Conservation (phyloP, 805 yeast species). For the Middelhovenomyces tepae region DNA sequence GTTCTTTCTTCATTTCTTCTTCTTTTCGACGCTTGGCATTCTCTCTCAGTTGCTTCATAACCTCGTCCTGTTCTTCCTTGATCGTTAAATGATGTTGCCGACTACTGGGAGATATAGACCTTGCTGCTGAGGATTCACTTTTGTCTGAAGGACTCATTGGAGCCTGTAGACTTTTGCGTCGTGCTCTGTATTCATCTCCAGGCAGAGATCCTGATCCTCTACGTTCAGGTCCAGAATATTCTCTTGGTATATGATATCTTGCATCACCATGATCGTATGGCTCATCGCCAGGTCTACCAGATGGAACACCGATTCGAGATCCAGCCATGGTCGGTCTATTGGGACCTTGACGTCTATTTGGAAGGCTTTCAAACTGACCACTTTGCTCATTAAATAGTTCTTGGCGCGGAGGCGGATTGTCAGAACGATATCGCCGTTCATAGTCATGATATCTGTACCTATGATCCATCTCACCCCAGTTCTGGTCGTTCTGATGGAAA, state of each 20-base stretch:
- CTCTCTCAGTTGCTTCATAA: slow-evolving; percentile 27
- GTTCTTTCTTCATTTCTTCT: slow-evolving; percentile 24
- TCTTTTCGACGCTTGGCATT: slow-evolving; percentile 28
- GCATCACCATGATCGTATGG: too few species aligned
- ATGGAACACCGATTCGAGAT: too few species aligned
- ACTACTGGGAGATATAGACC: slow-evolving; percentile 3
- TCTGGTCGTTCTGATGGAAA: background rate
- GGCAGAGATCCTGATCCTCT: too few species aligned
- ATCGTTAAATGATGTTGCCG: too few species aligned
- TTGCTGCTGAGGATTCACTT: slow-evolving; percentile 3
- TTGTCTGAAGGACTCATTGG: background rate
- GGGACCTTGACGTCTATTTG: too few species aligned
- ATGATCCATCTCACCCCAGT: slow-evolving; percentile 4
- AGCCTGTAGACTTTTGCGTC: background rate
- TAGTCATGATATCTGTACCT: slow-evolving; percentile 19
- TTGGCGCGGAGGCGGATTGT: slow-evolving; percentile 16
- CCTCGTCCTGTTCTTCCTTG: slow-evolving; percentile 24
- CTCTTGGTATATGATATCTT: too few species aligned
- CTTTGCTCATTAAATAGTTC: slow-evolving; percentile 20
- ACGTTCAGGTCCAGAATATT: too few species aligned
- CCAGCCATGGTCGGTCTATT: too few species aligned
- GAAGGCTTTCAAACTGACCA: slow-evolving; percentile 19
- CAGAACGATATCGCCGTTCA: slow-evolving; percentile 16
- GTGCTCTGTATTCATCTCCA: too few species aligned
- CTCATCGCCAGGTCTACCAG: too few species aligned